Conservation (phyloP, 768 basidiomycete genomes). For the Amanita rimosa region DNA sequence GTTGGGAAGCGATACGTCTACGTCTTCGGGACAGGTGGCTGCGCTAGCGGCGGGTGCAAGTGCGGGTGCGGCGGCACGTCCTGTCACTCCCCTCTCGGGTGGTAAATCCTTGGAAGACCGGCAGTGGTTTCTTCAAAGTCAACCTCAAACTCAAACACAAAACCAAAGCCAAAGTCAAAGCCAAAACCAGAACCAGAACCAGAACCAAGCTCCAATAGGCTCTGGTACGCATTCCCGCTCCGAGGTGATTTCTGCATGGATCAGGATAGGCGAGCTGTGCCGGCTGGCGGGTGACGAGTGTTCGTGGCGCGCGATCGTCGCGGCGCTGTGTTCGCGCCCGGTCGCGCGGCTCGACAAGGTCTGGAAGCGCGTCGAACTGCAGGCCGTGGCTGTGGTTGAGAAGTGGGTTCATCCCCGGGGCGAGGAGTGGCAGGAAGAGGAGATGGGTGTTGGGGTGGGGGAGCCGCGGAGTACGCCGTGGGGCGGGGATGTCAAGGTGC, state of each 20-base stretch:
- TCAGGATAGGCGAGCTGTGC: slow-evolving; percentile 60
- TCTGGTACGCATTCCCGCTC: slow-evolving; percentile 42
- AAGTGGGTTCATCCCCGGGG: slow-evolving; percentile 45
- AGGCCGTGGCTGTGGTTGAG: slow-evolving; percentile 47
- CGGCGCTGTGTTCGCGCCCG: slow-evolving; percentile 62
- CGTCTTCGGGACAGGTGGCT: slow-evolving; percentile 9
- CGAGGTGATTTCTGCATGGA: slow-evolving; percentile 66
- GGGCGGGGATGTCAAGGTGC: slow-evolving; percentile 48
- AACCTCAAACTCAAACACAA: too few species aligned
- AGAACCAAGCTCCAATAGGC: too few species aligned
- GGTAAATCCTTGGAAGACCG: slow-evolving; percentile 23
- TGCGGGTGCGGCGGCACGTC: background rate
- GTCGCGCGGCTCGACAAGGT: slow-evolving; percentile 69
- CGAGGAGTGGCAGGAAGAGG: slow-evolving; percentile 15
- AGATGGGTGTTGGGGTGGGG: slow-evolving; percentile 12
- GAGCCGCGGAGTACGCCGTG: slow-evolving; percentile 51
- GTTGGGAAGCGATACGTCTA: slow-evolving; percentile 45
- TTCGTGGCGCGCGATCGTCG: slow-evolving; percentile 65
- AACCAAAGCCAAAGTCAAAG: too few species aligned
- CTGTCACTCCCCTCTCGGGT: slow-evolving; percentile 15
- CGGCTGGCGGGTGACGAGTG: slow-evolving; percentile 67
- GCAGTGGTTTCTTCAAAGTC: too few species aligned
- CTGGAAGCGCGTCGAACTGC: slow-evolving; percentile 65
- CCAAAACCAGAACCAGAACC: too few species aligned
- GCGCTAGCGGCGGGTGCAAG: background rate